Evolutionary conservation across 1,284 basidiomycete species (phyloP), one percentile per base, ranked within the genome.

Genomic region (Ceratobasidium theobromae): DNA sequence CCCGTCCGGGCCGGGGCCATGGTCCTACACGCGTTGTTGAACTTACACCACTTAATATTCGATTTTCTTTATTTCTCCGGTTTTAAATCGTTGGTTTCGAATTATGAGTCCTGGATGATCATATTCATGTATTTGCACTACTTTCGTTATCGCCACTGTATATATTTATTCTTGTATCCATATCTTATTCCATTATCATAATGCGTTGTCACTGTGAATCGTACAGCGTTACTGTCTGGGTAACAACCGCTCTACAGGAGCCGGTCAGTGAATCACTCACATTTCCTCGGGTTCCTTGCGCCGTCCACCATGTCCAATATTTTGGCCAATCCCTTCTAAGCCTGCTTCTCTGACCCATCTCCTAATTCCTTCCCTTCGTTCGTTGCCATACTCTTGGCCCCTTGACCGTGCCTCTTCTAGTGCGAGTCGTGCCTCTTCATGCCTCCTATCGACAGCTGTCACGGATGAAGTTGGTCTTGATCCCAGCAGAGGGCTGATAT

Each of bases 321-420:
- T 51, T 8, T 51, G 58, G 3, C 58, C 58, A 11, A 49, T 3
- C 1, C 58, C 58, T 27, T 62, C 58, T 30, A 62, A 40, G 3
- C 58, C 58, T 9, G 58, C 58, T 38, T 62, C 58, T 30, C 45
- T 62, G 2, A 62, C 58, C 58, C 58, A 62, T 40, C 23, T 62
- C 45, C 58, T 49, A 30, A 62, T 62, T 27, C 46, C 46, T 40
- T 52, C 58, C 12, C 58, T 49, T n/a, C 58, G 46, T 25, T 62
- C 58, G 12, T 62, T 48, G 14, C 58, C 58, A 30, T 62, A 41
- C 23, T 51, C 46, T 18, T 62, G 58, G 11, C 58, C 58, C 35
- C 35, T 62, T 9, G 18, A 16, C 35, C 58, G 28, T 2, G 58
- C 58, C 23, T 62, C 30, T 25, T 62, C 58, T 11, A 62, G 48